These are phyloP conservation scores for Wickerhamiella parazyma DNA, from an alignment of 805 yeast genomes.

Conservation along the genomic window DNA sequence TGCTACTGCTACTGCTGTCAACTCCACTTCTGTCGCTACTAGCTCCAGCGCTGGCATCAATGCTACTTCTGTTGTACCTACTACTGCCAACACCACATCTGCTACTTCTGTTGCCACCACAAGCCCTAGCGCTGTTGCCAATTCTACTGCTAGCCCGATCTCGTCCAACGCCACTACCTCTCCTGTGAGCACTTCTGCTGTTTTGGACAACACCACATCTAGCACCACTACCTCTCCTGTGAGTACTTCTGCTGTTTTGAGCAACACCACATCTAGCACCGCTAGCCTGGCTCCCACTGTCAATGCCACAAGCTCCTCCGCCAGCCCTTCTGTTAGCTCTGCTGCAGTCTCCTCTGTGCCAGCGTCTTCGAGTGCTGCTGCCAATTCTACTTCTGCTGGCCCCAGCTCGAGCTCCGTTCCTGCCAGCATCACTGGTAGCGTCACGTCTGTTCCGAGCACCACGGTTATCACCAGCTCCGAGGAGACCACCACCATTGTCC, in stretches of 20 bases:
- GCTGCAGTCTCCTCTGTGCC: no score
- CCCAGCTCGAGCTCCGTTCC: slow-evolving; percentile 1
- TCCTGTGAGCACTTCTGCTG: no score
- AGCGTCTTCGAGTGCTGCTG: slow-evolving; percentile 2
- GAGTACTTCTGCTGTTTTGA: slow-evolving; percentile 2
- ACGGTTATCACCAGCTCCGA: slow-evolving; percentile 9
- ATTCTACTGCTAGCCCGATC: slow-evolving; percentile 1
- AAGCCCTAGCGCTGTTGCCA: not conserved
- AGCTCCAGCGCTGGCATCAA: not conserved
- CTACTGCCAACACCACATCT: slow-evolving; percentile 10
- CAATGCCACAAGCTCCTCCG: no score
- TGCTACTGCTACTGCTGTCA: not conserved
- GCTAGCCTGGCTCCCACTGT: no score
- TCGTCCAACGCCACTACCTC: no score
- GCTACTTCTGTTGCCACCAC: slow-evolving; percentile 11
- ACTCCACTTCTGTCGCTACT: not conserved
- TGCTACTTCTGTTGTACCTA: not conserved
- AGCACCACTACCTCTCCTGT: no score
- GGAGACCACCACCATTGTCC: slow-evolving; percentile 13
- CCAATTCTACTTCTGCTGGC: slow-evolving; percentile 2
- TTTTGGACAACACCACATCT: no score
- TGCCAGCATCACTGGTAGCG: slow-evolving; percentile 2
- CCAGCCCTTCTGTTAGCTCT: no score
- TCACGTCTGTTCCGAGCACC: slow-evolving; percentile 4
- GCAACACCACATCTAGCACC: slow-evolving; percentile 1